Conservation (phyloP, 805 yeast genomes). For the Candida chauliodis region DNA sequence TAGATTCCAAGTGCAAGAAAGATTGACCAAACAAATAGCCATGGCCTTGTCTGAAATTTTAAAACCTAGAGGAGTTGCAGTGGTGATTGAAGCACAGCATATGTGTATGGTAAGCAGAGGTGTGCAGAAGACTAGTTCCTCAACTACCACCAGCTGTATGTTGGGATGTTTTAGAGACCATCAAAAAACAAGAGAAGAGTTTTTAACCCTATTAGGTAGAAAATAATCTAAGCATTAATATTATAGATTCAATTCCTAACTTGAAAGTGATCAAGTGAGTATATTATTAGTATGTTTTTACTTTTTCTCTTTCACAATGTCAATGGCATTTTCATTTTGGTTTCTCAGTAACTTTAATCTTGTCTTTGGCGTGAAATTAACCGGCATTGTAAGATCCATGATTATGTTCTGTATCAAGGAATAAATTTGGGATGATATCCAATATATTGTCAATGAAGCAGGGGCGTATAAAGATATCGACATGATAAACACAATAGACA, state of each 20-base stretch:
- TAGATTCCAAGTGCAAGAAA: constrained; percentile 95
- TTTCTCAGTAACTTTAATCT: constrained; percentile 20
- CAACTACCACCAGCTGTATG: constrained; percentile 95
- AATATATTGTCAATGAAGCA: constrained; percentile 73
- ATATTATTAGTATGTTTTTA: too few relatives aligned
- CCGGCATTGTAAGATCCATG: constrained; percentile 64
- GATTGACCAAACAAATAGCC: constrained; percentile 95
- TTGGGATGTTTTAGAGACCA: constrained; percentile 91
- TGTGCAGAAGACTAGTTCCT: constrained; percentile 90
- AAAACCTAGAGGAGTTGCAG: constrained; percentile 96
- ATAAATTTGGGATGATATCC: constrained; percentile 81
- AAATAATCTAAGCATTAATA: constrained; percentile 23
- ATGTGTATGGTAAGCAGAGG: constrained; percentile 99
- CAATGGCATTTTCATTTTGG: constrained; percentile 10
- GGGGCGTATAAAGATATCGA: constrained; percentile 87
- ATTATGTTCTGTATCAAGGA: constrained; percentile 74
- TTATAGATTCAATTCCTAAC: too few relatives aligned
- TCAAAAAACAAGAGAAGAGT: constrained; percentile 95
- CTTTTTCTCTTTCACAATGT: constrained; percentile 6
- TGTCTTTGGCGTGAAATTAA: constrained; percentile 45
- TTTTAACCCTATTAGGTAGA: constrained; percentile 74
- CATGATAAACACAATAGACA: constrained; percentile 76
- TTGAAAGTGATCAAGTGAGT: too few relatives aligned
- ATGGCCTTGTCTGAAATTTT: constrained; percentile 89
- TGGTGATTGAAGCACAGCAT: constrained; percentile 94